Conservation (phyloP, 78 protist species). For the Anaeramoeba flamelloides region DNA sequence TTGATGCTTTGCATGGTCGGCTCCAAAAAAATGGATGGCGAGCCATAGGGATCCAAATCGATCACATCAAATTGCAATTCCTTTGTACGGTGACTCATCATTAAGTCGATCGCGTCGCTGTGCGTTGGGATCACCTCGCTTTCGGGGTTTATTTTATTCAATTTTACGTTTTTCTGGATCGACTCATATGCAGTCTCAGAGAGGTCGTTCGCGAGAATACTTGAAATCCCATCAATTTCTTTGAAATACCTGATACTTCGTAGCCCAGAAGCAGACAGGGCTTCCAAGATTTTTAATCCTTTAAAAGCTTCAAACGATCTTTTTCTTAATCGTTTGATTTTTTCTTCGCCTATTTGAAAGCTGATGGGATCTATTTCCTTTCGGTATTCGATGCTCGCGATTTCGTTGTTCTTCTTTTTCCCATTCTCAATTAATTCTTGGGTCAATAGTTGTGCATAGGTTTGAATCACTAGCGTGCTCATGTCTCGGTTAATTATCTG, state of each 20-base stretch:
- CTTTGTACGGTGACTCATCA: slow-evolving; percentile 22
- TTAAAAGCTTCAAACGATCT: background rate
- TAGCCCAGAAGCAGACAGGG: slow-evolving; percentile 77
- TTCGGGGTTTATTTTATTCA: slow-evolving; percentile 36
- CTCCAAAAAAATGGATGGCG: slow-evolving; percentile 83
- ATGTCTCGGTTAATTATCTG: background rate
- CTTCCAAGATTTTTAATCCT: slow-evolving; percentile 70
- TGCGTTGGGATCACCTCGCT: background rate
- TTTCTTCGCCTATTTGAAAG: too few relatives aligned
- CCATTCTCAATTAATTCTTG: too few relatives aligned
- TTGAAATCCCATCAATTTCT: background rate
- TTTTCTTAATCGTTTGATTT: background rate
- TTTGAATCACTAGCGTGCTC: background rate
- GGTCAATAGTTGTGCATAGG: background rate
- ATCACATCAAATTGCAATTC: slow-evolving; percentile 56
- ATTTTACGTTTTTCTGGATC: slow-evolving; percentile 44
- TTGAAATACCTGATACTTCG: slow-evolving; percentile 1
- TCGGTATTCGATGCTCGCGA: too few relatives aligned
- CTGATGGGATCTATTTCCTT: too few relatives aligned
- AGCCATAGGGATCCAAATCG: slow-evolving; percentile 98
- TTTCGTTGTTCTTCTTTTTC: too few relatives aligned
- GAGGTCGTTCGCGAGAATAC: slow-evolving; percentile 76
- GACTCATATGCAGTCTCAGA: slow-evolving; percentile 54
- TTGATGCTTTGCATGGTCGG: slow-evolving; percentile 68
- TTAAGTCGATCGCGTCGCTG: background rate